Percentiles rank a stretch among this genome's conserved stretches.
Evolutionary conservation across 805 yeast species (phyloP).

Genomic region (Kodamaea kakaduensis): DNA sequence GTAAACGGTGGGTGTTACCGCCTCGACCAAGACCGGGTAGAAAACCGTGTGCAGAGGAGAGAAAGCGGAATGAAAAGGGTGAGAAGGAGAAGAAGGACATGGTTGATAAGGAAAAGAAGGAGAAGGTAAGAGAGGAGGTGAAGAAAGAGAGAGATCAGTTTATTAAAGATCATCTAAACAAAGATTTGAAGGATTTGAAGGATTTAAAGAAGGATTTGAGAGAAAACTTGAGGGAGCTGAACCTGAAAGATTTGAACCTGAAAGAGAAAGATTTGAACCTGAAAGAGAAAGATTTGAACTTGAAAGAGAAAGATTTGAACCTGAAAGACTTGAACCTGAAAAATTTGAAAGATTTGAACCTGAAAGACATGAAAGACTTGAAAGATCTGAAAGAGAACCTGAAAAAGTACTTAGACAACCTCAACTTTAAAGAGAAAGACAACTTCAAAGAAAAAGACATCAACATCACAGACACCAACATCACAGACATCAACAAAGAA

Average conservation of each 20-base stretch:
- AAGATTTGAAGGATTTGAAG: too few relatives aligned
- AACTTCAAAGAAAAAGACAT: too few relatives aligned
- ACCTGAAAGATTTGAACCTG: neutral
- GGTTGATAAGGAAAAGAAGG: too few relatives aligned
- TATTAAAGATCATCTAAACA: too few relatives aligned
- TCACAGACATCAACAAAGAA: neutral
- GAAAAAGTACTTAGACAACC: too few relatives aligned
- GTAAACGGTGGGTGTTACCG: constrained; percentile 39
- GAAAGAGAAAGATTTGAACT: neutral
- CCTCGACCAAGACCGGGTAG: constrained; percentile 42
- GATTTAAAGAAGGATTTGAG: constrained; percentile 1
- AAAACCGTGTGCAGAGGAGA: constrained; percentile 24
- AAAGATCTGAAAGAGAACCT: neutral
- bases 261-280: neutral
- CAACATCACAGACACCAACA: neutral
- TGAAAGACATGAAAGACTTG: neutral
- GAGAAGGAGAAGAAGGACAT: too few relatives aligned
- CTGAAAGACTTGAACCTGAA: too few relatives aligned
- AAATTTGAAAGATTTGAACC: too few relatives aligned
- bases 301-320: neutral
- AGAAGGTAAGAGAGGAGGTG: too few relatives aligned
- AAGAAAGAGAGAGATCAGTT: too few relatives aligned
- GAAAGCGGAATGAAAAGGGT: constrained; percentile 3
- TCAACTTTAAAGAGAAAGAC: too few relatives aligned
- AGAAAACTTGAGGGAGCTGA: neutral